Evolutionary conservation across 2,329 filamentous ascomycete genomes (phyloP), one percentile per base, ranked within the genome.

Genomic region (Pleurostoma richardsiae): DNA sequence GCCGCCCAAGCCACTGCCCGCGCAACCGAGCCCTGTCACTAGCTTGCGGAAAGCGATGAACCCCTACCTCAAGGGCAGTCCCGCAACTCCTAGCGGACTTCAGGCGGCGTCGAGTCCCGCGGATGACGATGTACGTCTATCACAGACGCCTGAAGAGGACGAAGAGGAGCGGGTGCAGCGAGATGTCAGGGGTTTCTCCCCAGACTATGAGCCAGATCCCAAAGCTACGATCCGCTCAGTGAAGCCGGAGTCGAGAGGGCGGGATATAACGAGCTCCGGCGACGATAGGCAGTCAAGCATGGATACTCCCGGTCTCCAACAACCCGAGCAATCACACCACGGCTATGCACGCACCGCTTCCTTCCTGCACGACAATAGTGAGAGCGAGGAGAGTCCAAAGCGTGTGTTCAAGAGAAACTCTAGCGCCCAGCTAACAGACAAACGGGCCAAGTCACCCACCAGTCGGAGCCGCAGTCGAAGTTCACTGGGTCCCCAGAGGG

Each of bases 31-130:
- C 57, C 83, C 88, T 11, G 80, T 86, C 36, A 94, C 87, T 62
- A 96, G 90, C 66, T 71, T 96, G 55, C 82, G 88, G 49, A 81
- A 88, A 66, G 87, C 88, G 44, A 95, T 96, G 90, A 87, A 86
- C 66, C 90, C 88, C 5, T 96, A 90, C 62, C 69, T 96, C 26
- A 69, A 66, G 45, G 61, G 56, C 30, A 66, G 60, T 45, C 59
- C 60, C 5, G 50, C 48, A 30, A 51, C 52, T 10, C 55, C 56
- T 19, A 54, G 60, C 10, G 55, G 58, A 6, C 54, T 59, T 3
- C 58, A 50, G 31, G 58, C 47, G 40, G 41, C 42, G 4, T 50
- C 53, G 10, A 30, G 39, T 4, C 48, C 52, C 5, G 44, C 53
- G 29, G 33, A 36, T n/a, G 33, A 36, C 33, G 33, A 36, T 36